A percentile compares a stretch with the other conserved stretches of the same genome.
phyloP scores from a whole-genome alignment of 345 rosid genomes.

The Eucalyptus virginea region DNA sequence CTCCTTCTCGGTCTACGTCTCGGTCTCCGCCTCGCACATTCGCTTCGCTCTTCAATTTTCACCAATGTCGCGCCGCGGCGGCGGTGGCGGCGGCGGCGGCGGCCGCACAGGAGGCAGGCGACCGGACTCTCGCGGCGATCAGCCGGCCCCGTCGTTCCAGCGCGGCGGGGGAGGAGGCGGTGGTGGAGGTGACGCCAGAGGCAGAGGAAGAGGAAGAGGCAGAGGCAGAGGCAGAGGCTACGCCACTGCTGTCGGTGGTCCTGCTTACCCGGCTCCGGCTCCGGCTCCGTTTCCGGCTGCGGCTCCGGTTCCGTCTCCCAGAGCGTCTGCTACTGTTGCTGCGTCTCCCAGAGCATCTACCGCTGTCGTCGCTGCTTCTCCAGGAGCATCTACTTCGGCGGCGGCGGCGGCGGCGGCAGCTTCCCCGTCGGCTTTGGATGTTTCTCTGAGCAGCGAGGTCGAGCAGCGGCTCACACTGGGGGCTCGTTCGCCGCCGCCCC shows the following conservation, averaged over 20 bases:
- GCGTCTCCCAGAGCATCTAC: background rate
- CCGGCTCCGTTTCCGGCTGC: background rate
- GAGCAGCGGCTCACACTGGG: background rate
- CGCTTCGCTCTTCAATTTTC: background rate
- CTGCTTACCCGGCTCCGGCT: background rate
- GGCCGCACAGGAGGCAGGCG: slow-evolving; percentile 2
- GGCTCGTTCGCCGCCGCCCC: slow-evolving; percentile 1
- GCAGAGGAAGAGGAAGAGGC: background rate
- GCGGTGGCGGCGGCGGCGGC: background rate
- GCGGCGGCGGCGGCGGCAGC: background rate
- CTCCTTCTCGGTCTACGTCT: background rate
- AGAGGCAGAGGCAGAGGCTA: background rate
- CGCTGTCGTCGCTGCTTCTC: background rate
- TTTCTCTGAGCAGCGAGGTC: background rate
- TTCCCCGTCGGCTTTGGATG: background rate
- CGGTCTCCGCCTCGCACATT: background rate
- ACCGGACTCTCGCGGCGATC: background rate
- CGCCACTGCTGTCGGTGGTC: background rate
- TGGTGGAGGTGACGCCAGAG: background rate
- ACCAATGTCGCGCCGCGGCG: background rate
- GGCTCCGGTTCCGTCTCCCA: background rate
- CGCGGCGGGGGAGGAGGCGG: background rate
- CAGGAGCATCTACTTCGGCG: background rate
- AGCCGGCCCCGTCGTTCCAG: background rate
- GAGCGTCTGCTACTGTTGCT: background rate